A percentile compares a stretch with the other conserved stretches of the same genome.
Evolutionary conservation across 495 filamentous ascomycete species (phyloP).

Genomic region (Trichocladium antarcticum): DNA sequence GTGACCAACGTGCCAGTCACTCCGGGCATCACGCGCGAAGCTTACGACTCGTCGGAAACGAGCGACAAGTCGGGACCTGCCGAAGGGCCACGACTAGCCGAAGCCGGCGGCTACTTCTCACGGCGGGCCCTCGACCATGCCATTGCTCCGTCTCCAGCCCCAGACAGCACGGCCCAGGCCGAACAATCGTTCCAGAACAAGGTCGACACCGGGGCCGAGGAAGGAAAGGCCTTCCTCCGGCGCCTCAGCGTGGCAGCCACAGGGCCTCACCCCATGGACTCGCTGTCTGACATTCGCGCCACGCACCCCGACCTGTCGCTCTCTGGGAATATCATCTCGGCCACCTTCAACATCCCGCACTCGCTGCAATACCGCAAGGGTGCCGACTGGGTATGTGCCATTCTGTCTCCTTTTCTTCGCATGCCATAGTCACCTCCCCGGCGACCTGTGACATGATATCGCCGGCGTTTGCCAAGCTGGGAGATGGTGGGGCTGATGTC

Average conservation of each 20-base stretch:
- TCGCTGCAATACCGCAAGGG: conserved; percentile 53
- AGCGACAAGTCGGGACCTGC: conserved; percentile 5
- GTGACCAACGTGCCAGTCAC: conserved; percentile 38
- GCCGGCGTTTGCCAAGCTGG: conserved; percentile 8
- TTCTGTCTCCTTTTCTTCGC: not conserved
- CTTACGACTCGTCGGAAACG: conserved; percentile 23
- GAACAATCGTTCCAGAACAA: conserved; percentile 34
- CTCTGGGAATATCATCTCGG: conserved; percentile 76
- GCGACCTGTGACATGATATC: not conserved
- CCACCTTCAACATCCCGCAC: conserved; percentile 76
- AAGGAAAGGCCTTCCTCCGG: conserved; percentile 51
- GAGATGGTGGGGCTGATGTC: conserved; percentile 24
- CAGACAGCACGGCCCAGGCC: conserved; percentile 3
- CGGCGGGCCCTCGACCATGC: conserved; percentile 22
- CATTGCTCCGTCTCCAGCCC: conserved; percentile 15
- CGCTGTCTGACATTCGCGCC: conserved; percentile 45
- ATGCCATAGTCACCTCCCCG: not conserved
- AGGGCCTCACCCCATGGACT: conserved; percentile 22
- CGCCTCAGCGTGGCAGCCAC: conserved; percentile 46
- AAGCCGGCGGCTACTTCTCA: conserved; percentile 33
- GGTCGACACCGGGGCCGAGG: conserved; percentile 41
- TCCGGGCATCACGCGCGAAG: conserved; percentile 34
- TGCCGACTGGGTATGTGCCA: conserved; percentile 58
- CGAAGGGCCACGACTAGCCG: not conserved
- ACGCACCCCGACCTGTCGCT: conserved; percentile 58